Conservation (phyloP, 2,329 filamentous ascomycete species). For the Capronia coronata region DNA sequence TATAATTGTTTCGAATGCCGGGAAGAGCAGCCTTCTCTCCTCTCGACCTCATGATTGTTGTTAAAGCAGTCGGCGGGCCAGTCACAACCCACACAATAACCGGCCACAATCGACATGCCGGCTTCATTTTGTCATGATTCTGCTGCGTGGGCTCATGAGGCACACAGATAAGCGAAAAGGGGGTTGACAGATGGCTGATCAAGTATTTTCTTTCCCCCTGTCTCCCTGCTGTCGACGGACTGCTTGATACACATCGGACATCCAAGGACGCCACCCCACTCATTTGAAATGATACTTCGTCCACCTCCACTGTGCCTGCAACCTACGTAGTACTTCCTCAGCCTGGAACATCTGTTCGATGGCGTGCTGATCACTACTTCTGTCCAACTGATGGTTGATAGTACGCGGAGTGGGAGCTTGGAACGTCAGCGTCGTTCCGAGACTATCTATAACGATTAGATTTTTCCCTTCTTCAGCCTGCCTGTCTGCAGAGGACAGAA, state of each 20-base stretch:
- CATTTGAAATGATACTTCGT: neutral
- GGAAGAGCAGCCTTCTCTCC: too few relatives aligned
- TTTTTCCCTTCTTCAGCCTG: neutral
- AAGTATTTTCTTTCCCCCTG: neutral
- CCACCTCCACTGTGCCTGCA: neutral
- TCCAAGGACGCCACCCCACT: constrained; percentile 1
- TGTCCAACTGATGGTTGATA: neutral
- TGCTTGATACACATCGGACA: neutral
- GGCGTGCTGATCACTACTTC: neutral
- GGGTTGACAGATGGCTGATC: neutral
- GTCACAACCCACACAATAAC: too few relatives aligned
- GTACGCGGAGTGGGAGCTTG: neutral
- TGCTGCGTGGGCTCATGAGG: neutral
- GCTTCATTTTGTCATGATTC: neutral
- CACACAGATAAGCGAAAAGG: neutral
- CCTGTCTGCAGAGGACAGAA: neutral
- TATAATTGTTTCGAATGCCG: neutral
- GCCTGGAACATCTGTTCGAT: neutral
- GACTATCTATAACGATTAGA: neutral
- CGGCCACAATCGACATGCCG: too few relatives aligned
- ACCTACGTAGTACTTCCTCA: neutral
- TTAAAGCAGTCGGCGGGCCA: neutral
- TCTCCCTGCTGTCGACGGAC: neutral
- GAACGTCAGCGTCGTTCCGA: neutral
- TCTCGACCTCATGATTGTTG: neutral